Evolutionary conservation across 345 rosid species (phyloP).

Genomic region (Nephelium lappaceum): DNA sequence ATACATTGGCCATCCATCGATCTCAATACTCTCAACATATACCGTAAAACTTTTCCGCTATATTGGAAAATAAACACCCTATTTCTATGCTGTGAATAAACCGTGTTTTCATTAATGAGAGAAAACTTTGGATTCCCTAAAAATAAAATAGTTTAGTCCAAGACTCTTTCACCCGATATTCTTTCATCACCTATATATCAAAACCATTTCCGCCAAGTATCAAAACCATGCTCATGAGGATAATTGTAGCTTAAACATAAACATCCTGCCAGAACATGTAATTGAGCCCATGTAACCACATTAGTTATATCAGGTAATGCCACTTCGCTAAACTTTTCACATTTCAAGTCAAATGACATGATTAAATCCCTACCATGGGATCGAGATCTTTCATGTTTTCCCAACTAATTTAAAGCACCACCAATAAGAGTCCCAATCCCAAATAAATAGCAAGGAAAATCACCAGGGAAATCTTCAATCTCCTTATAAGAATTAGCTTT

Average conservation of each 20-base stretch:
- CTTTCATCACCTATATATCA: conserved; percentile 3
- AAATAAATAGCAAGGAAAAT: background rate
- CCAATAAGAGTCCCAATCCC: background rate
- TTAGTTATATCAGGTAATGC: background rate
- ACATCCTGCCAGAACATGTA: background rate
- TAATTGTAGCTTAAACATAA: background rate
- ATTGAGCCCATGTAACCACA: background rate
- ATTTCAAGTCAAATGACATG: background rate
- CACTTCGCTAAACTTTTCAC: background rate
- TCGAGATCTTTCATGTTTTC: too few species aligned
- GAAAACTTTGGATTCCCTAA: background rate
- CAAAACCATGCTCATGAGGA: too few species aligned
- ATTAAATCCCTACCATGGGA: background rate
- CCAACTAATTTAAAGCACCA: background rate
- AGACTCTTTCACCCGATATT: background rate
- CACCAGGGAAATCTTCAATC: background rate
- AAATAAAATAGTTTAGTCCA: background rate
- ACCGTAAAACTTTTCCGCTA: background rate
- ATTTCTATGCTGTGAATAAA: too few species aligned
- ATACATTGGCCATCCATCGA: background rate
- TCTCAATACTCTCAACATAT: background rate
- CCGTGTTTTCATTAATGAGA: too few species aligned
- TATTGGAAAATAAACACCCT: too few species aligned
- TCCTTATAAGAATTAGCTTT: background rate
- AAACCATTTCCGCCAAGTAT: background rate